A percentile compares a stretch with the other conserved stretches of the same genome.
phyloP scores from a whole-genome alignment of 768 basidiomycete genomes.

The Suillus luteus region DNA sequence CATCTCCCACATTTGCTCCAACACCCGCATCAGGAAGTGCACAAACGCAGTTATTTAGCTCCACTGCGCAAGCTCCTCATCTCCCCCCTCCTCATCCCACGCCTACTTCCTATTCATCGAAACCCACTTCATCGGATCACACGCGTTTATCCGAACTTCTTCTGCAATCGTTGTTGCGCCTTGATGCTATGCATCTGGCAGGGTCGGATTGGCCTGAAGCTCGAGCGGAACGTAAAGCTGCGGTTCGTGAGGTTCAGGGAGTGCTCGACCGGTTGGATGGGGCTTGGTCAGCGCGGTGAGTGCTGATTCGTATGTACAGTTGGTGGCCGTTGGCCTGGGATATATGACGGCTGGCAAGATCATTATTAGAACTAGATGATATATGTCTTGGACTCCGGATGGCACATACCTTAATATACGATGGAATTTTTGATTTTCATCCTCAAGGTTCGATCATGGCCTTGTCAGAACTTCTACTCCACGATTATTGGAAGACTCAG shows the following conservation, averaged over 20 bases:
- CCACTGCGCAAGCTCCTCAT: constrained; percentile 14
- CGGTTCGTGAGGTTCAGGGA: constrained; percentile 82
- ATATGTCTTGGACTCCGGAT: neutral
- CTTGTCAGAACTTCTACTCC: neutral
- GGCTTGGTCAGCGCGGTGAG: constrained; percentile 51
- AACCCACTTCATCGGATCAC: constrained; percentile 41
- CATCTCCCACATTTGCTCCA: constrained; percentile 19
- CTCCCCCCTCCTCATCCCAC: constrained; percentile 2
- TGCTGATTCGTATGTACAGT: neutral
- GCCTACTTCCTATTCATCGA: neutral
- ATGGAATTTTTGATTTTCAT: neutral
- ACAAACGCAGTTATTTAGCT: constrained; percentile 4
- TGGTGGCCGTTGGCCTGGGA: neutral
- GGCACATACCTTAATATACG: neutral
- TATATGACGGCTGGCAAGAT: neutral
- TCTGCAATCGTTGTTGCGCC: constrained; percentile 80
- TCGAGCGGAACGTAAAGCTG: constrained; percentile 78
- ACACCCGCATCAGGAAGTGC: constrained; percentile 2
- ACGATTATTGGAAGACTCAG: no score
- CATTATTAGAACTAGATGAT: constrained; percentile 4
- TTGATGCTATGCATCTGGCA: constrained; percentile 74
- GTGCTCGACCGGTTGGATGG: constrained; percentile 80
- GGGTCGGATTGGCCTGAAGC: constrained; percentile 79
- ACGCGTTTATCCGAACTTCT: constrained; percentile 76
- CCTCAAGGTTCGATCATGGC: neutral